Evolutionary conservation across 768 basidiomycete genomes (phyloP), one percentile per base, ranked within the genome.

Genomic region (Crucibulum laeve): DNA sequence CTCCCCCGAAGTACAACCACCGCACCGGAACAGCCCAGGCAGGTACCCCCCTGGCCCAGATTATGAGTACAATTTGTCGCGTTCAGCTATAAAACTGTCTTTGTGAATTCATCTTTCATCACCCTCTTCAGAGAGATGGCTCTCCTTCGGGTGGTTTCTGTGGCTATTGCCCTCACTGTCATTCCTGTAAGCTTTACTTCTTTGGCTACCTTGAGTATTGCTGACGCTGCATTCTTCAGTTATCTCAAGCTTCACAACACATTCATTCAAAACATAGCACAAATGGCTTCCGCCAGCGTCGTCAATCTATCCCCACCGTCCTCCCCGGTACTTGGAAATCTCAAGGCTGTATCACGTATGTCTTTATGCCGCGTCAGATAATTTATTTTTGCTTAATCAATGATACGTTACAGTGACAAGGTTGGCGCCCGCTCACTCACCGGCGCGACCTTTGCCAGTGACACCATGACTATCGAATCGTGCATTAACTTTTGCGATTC

Each of bases 291-390:
- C 57, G 54, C 36, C 59, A 69, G n/a, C 64, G 62, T 44, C 73
- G 69, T 45, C 69, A 71, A 44, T 48, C 62, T 34, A 57, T 73
- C 25, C 73, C 73, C 13, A 54, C 66, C 3, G 50, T 40, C 1
- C 69, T 85, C 40, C 81, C 80, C 5, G 64, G 65, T 2, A 67
- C 60, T 38, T 87, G 83, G 83, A 67, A 67, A 14, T 70, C 72
- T 13, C 58, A 69, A 44, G 82, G 82, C 54, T 87, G 85, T 52
- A 79, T 76, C 63, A 74, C 72, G 84, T 85, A 53, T 15, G 65
- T 59, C 18, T 14, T 28, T n/a, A 23, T 19, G 23, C n/a, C n/a
- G n/a, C n/a, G 18, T 6, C 18, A 11, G 11, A 40, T 33, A 36
- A 39, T 17, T 25, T 33, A 43, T 38, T 34, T 40, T 6, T 33